A percentile compares a stretch with the other conserved stretches of the same genome.
These are phyloP conservation scores for Cryptococcus sp. DNA, from an alignment of 1,284 basidiomycete species.

Conservation along the genomic window DNA sequence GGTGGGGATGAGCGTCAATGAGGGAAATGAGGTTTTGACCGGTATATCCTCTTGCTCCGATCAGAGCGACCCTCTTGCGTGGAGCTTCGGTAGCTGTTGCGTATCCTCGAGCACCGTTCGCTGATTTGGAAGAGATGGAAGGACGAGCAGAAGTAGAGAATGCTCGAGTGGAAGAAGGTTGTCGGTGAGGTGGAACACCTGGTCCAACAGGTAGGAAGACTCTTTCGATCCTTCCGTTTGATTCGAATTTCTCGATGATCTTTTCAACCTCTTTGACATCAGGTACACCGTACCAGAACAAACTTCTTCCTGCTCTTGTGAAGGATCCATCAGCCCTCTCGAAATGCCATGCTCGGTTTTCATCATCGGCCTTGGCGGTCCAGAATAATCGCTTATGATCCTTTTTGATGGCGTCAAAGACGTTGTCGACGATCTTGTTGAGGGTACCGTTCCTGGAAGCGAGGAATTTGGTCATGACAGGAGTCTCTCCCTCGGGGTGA, in stretches of 20 bases:
- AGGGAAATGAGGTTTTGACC: slow-evolving; percentile 86
- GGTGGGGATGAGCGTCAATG: slow-evolving; percentile 77
- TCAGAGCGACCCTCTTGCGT: slow-evolving; percentile 84
- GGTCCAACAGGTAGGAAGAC: slow-evolving; percentile 89
- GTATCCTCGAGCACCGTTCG: slow-evolving; percentile 50
- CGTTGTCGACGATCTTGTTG: slow-evolving; percentile 95
- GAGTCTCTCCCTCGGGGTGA: slow-evolving; percentile 81
- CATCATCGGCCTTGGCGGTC: slow-evolving; percentile 92
- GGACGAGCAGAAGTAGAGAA: slow-evolving; percentile 68
- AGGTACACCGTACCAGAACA: slow-evolving; percentile 97
- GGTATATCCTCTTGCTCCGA: slow-evolving; percentile 91
- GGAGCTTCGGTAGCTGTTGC: slow-evolving; percentile 57
- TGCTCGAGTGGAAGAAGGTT: slow-evolving; percentile 51
- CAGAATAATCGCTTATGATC: slow-evolving; percentile 94
- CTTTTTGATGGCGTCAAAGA: slow-evolving; percentile 91
- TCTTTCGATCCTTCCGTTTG: slow-evolving; percentile 77
- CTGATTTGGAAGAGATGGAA: slow-evolving; percentile 42
- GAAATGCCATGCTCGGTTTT: slow-evolving; percentile 96
- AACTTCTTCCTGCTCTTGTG: slow-evolving; percentile 79
- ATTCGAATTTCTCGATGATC: slow-evolving; percentile 76
- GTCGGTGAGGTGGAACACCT: slow-evolving; percentile 61
- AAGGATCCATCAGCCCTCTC: slow-evolving; percentile 97
- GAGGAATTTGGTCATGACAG: slow-evolving; percentile 89
- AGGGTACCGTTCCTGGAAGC: slow-evolving; percentile 81
- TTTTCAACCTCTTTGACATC: slow-evolving; percentile 90